Percentiles rank a stretch among this genome's conserved stretches.
phyloP scores from a whole-genome alignment of 257 asterid species.

The Ilex aquifolium region DNA sequence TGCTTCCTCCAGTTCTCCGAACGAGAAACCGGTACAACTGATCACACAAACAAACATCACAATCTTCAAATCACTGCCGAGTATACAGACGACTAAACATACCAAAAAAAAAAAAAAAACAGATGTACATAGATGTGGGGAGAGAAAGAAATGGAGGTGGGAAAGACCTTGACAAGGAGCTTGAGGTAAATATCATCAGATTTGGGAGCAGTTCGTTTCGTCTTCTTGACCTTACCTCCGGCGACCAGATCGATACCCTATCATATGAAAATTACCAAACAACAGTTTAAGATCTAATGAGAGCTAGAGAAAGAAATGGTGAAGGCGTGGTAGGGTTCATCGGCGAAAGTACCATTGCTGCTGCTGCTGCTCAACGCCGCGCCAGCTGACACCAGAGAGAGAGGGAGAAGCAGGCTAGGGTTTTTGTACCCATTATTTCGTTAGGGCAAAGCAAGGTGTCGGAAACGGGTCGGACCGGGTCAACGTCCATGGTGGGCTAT shows the following conservation, averaged over 20 bases:
- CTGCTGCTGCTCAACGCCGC: background rate
- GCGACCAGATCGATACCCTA: slow-evolving; percentile 44
- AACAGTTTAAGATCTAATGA: background rate
- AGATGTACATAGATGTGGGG: background rate
- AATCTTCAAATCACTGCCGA: background rate
- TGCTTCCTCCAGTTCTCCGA: slow-evolving; percentile 34
- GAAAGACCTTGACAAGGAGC: slow-evolving; percentile 33
- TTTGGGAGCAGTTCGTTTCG: slow-evolving; percentile 35
- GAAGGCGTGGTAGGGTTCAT: too few relatives aligned
- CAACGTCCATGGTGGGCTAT: too few relatives aligned
- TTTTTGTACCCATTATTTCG: background rate
- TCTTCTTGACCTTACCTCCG: slow-evolving; percentile 37
- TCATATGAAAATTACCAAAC: background rate
- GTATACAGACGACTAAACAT: background rate
- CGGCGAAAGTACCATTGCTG: background rate
- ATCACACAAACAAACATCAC: background rate
- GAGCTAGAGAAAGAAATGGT: too few relatives aligned
- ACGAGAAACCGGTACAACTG: slow-evolving; percentile 34
- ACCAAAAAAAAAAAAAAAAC: background rate
- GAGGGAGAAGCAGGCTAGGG: background rate
- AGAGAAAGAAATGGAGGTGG: too few relatives aligned
- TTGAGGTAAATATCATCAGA: slow-evolving; percentile 38
- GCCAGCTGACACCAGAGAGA: background rate
- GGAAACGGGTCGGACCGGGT: too few relatives aligned
- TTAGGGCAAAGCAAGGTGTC: background rate